Evolutionary conservation across 2,329 filamentous ascomycete genomes (phyloP).

Genomic region (Reticulascus tulasneorum): DNA sequence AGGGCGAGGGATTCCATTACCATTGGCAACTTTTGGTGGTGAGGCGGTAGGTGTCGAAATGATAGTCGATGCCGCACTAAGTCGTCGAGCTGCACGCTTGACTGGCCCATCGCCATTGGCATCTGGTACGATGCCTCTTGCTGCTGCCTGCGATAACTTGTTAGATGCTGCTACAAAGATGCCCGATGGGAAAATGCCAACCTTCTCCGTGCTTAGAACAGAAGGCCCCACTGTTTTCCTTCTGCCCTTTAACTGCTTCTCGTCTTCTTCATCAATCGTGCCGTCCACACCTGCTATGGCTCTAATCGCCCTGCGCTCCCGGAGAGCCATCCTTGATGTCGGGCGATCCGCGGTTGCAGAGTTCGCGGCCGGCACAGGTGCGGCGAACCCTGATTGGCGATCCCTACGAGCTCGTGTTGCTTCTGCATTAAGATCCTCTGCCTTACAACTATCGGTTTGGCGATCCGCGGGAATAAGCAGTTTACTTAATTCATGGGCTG

Average conservation of each 20-base stretch:
- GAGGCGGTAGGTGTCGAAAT: constrained; percentile 13
- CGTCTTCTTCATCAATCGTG: constrained; percentile 40
- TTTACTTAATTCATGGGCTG: constrained; percentile 78
- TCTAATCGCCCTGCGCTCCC: constrained; percentile 62
- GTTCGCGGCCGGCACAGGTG: constrained; percentile 18
- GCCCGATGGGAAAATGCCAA: constrained; percentile 14
- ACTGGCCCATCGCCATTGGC: constrained; percentile 19
- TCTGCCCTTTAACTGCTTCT: constrained; percentile 38
- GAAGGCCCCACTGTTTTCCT: constrained; percentile 58
- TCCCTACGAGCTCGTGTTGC: constrained; percentile 61
- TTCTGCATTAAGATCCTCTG: constrained; percentile 74
- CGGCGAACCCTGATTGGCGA: constrained; percentile 50
- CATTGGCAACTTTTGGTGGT: background rate
- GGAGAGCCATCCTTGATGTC: constrained; percentile 65
- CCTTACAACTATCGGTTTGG: constrained; percentile 69
- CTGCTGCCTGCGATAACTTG: constrained; percentile 23
- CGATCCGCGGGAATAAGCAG: constrained; percentile 74
- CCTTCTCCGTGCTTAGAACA: constrained; percentile 42
- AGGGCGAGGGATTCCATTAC: constrained; percentile 21
- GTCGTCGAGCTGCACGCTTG: constrained; percentile 39
- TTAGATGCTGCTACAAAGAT: constrained; percentile 2
- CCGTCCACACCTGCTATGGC: constrained; percentile 51
- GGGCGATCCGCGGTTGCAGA: constrained; percentile 34
- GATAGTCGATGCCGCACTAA: constrained; percentile 43
- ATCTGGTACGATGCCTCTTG: constrained; percentile 23